Percentiles rank a stretch among this genome's conserved stretches.
Conservation (phyloP, 352 stramenopile species). For the Globisporangium acanthophoron region DNA sequence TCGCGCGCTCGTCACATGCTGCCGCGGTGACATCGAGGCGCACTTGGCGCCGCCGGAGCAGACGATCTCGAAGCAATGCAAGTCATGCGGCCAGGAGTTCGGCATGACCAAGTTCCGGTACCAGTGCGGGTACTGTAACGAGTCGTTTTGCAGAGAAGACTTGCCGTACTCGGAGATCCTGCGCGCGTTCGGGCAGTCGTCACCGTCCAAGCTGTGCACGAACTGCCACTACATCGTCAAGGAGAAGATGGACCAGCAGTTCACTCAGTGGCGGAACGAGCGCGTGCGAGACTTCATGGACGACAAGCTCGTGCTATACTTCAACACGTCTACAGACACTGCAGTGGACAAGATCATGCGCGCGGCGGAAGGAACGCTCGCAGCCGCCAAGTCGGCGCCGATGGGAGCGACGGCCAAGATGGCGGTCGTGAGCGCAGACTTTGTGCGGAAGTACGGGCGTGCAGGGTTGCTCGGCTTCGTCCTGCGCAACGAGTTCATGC, state of each 20-base stretch:
- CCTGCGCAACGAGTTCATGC: constrained; percentile 85
- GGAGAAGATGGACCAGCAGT: constrained; percentile 73
- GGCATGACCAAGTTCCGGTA: constrained; percentile 83
- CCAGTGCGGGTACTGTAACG: constrained; percentile 75
- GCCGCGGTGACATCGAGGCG: constrained; percentile 34
- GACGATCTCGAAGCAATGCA: constrained; percentile 57
- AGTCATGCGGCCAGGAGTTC: constrained; percentile 64
- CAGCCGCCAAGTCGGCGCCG: constrained; percentile 67
- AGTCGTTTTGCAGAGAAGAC: constrained; percentile 75
- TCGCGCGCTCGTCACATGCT: constrained; percentile 68
- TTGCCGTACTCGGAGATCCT: constrained; percentile 52
- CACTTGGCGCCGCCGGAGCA: constrained; percentile 60
- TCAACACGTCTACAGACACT: constrained; percentile 76
- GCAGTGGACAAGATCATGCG: constrained; percentile 81
- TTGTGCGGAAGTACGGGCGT: constrained; percentile 79
- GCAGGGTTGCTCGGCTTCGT: constrained; percentile 80
- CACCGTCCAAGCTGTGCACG: constrained; percentile 55
- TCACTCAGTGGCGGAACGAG: constrained; percentile 74
- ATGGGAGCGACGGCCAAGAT: constrained; percentile 81
- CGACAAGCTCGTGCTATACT: constrained; percentile 67
- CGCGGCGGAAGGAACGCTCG: constrained; percentile 69
- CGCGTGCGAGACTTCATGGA: constrained; percentile 72
- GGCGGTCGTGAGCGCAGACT: constrained; percentile 80
- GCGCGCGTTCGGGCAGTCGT: constrained; percentile 59
- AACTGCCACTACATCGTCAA: constrained; percentile 68